phyloP scores from a whole-genome alignment of 306 rosid genomes.

The Vigna radiata region DNA sequence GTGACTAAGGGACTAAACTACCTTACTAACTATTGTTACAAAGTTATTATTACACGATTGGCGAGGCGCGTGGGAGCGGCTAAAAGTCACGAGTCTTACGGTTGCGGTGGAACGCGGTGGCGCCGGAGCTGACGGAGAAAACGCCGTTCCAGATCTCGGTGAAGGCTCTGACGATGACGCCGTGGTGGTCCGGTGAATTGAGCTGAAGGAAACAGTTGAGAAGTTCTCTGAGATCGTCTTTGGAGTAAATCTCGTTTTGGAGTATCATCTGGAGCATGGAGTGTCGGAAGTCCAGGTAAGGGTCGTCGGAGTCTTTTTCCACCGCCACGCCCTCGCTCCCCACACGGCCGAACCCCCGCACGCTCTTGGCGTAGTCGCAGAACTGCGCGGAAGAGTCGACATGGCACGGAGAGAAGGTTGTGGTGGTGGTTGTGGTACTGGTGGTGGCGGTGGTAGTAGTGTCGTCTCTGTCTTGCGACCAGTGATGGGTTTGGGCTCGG shows the following conservation, averaged over 20 bases:
- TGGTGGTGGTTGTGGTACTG: conserved; percentile 33
- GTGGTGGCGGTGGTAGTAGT: conserved; percentile 13
- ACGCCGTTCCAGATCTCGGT: conserved; percentile 95
- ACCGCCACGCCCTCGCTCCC: conserved; percentile 89
- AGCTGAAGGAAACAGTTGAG: conserved; percentile 85
- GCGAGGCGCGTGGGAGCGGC: conserved; percentile 36
- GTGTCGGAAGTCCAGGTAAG: conserved; percentile 80
- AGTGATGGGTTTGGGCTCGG: not conserved
- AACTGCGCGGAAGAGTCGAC: conserved; percentile 41
- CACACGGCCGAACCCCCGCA: conserved; percentile 64
- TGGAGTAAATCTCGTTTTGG: conserved; percentile 88
- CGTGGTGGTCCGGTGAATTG: conserved; percentile 78
- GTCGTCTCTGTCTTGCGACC: conserved; percentile 39
- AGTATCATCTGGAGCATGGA: conserved; percentile 95
- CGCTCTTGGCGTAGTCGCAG: conserved; percentile 32
- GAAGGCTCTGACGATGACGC: conserved; percentile 77
- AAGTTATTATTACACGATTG: no score
- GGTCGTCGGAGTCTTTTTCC: conserved; percentile 93
- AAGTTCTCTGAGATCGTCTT: conserved; percentile 76
- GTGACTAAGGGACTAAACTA: not conserved
- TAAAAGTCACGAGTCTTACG: conserved; percentile 63
- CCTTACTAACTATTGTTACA: not conserved
- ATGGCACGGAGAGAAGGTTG: conserved; percentile 50
- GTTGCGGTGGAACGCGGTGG: conserved; percentile 26
- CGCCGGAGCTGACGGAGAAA: conserved; percentile 55